Evolutionary conservation across 1,284 basidiomycete species (phyloP), one percentile per base, ranked within the genome.

Genomic region (Polyporus tsugae): DNA sequence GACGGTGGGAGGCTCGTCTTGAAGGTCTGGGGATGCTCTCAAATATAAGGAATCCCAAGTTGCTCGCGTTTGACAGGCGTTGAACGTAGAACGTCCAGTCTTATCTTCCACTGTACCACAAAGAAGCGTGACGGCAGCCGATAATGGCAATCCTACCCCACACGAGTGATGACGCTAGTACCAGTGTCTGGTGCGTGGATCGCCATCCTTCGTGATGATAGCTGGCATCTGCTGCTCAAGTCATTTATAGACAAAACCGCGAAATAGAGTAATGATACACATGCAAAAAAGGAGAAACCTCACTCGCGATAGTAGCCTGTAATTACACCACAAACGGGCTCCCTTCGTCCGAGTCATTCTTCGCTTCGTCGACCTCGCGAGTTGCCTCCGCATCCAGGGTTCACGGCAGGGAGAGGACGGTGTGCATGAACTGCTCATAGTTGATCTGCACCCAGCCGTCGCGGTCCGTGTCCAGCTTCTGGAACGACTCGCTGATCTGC

Each of bases 371-470:
- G 0, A 3, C n/a, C 29, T 38, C 29, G 4, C 57, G 19, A 58
- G 17, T 9, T 17, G 19, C 17, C 29, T 59, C 35, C 35, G 19
- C n/a, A 39, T 25, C 22, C 33, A 36, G 15, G 57, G 6, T 36
- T 38, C 80, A 93, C 73, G 92, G 92, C 68, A 92, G 80, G 70
- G 83, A 85, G 67, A 94, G 80, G 19, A 93, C 90, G 15, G 89
- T 89, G 38, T 89, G 82, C 90, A 94, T 88, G 77, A 94, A 94
- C 76, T 86, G 82, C 64, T 94, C 92, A 75, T 94, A 94, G 78
- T 87, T 90, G 74, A 94, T 87, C 81, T 90, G 88, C 70, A 94
- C 84, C 89, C 89, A 92, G 57, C 92, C 92, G 78, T 89, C 86
- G n/a, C 86, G 79, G 74, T 94, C 86, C 13, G 84, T 84, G 73